Evolutionary conservation across 2,329 filamentous ascomycete species (phyloP).

Genomic region (Fusarium zealandicum): DNA sequence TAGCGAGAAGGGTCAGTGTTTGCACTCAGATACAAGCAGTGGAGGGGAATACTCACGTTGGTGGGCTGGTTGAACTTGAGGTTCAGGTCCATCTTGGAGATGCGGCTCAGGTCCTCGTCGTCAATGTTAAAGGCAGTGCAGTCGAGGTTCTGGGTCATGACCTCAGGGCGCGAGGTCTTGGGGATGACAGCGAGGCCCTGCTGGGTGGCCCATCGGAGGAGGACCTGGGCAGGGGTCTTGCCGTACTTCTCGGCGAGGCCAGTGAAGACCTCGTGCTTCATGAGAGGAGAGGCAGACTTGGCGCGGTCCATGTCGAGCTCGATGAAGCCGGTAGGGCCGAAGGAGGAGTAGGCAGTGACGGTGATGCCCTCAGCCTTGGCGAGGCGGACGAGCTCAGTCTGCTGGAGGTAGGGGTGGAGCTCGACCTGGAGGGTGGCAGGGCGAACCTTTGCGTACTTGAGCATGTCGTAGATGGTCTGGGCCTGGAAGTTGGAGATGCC

Average conservation of each 20-base stretch:
- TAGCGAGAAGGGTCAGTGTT: conserved; percentile 18
- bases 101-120: conserved; percentile 70
- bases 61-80: conserved; percentile 81
- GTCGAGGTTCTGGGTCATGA: conserved; percentile 71
- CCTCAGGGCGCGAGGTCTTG: conserved; percentile 67
- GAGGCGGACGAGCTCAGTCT: conserved; percentile 73
- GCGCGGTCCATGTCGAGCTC: conserved; percentile 73
- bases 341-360: conserved; percentile 85
- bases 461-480: conserved; percentile 78
- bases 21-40: no score
- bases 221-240: conserved; percentile 80
- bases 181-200: conserved; percentile 82
- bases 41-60: conserved; percentile 60
- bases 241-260: conserved; percentile 71
- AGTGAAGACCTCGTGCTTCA: conserved; percentile 72
- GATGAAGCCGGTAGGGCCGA: conserved; percentile 79
- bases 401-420: conserved; percentile 88
- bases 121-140: conserved; percentile 71
- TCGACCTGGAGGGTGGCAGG: conserved; percentile 86
- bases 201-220: conserved; percentile 89
- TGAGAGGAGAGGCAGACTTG: conserved; percentile 69
- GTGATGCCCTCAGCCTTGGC: conserved; percentile 74
- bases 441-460: conserved; percentile 76
- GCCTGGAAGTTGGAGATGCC: conserved; percentile 86
- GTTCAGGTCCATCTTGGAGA: conserved; percentile 68